A percentile compares a stretch with the other conserved stretches of the same genome.
These are phyloP conservation scores for Lyophyllum atratum DNA, from an alignment of 768 basidiomycete species.

Conservation along the genomic window DNA sequence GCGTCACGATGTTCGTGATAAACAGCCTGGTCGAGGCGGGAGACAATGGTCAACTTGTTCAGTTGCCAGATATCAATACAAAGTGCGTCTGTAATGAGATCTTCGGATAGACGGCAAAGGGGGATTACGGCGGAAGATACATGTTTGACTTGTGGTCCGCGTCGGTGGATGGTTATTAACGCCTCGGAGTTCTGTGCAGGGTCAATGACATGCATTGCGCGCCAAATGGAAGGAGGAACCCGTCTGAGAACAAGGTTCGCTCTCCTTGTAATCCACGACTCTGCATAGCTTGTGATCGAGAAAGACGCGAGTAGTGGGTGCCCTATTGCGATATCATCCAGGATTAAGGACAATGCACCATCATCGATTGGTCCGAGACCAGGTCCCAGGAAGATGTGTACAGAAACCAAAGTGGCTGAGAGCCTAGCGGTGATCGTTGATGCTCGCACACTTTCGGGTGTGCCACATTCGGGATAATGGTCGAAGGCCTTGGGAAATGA, in stretches of 20 bases:
- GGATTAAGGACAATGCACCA: neutral
- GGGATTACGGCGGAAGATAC: neutral
- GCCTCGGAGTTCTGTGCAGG: neutral
- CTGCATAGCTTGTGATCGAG: neutral
- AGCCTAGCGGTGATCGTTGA: neutral
- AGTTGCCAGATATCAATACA: neutral
- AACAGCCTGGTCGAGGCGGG: neutral
- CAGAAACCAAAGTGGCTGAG: neutral
- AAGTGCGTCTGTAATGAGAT: neutral
- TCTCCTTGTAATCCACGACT: neutral
- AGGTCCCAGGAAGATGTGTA: neutral
- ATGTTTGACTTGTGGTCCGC: neutral
- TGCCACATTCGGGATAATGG: neutral
- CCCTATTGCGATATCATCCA: neutral
- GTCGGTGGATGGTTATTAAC: neutral
- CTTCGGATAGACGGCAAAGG: neutral
- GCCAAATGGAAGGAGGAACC: neutral
- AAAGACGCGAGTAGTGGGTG: neutral
- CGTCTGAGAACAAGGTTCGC: neutral
- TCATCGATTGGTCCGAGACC: neutral
- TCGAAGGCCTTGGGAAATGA: neutral
- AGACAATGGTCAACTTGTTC: neutral
- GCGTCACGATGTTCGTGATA: neutral
- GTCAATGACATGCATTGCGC: constrained; percentile 4
- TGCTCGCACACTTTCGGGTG: neutral